Evolutionary conservation across 164 flowering plant genomes (phyloP).

Genomic region (Umbellularia californica): DNA sequence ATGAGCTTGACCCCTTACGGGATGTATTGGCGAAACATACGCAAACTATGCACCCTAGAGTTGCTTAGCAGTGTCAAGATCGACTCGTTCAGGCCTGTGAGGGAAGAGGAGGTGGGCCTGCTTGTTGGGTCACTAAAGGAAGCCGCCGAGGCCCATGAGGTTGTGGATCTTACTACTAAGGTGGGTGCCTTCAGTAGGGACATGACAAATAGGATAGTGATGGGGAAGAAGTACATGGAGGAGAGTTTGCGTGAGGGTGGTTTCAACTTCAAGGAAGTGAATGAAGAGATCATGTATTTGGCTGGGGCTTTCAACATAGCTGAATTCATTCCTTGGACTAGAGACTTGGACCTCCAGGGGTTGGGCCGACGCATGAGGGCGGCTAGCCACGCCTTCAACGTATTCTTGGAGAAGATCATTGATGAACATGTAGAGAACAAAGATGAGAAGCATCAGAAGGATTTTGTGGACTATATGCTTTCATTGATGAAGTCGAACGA

Average conservation of each 20-base stretch:
- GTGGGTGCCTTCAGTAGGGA: slow-evolving; percentile 15
- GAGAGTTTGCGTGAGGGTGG: slow-evolving; percentile 35
- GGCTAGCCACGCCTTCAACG: background rate
- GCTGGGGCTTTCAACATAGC: slow-evolving; percentile 31
- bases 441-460: background rate
- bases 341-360: background rate
- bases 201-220: slow-evolving; percentile 31
- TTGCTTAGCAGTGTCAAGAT: slow-evolving; percentile 1
- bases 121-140: slow-evolving; percentile 16
- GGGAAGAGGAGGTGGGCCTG: slow-evolving; percentile 22
- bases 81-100: slow-evolving; percentile 18
- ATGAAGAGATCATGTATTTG: slow-evolving; percentile 23
- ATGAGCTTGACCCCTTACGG: background rate
- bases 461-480: background rate
- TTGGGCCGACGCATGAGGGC: slow-evolving; percentile 1
- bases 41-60: background rate
- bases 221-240: slow-evolving; percentile 43
- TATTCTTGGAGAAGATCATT: background rate
- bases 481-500: background rate
- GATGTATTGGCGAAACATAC: background rate
- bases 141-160: slow-evolving; percentile 5
- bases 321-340: slow-evolving; percentile 26
- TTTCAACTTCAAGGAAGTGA: slow-evolving; percentile 24
- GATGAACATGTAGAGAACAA: background rate
- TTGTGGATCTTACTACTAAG: slow-evolving; percentile 20